Evolutionary conservation across 768 basidiomycete species (phyloP).

Genomic region (Lactarius hatsudake): DNA sequence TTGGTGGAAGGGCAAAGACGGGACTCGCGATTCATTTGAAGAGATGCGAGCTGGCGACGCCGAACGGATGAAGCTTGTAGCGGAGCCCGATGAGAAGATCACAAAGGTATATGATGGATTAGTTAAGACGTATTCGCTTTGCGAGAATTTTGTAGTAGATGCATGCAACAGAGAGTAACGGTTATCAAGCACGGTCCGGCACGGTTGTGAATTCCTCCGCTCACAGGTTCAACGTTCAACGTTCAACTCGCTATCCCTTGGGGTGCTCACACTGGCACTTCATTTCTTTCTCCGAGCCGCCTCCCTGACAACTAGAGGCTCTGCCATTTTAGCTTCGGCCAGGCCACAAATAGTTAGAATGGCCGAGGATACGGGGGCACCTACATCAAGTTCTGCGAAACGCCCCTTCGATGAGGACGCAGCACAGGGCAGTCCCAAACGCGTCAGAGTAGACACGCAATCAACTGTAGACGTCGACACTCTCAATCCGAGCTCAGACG

Average conservation of each 20-base stretch:
- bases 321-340: background rate
- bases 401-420: constrained; percentile 5
- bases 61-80: constrained; percentile 58
- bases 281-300: background rate
- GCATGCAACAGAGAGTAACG: background rate
- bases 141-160: constrained; percentile 40
- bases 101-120: constrained; percentile 52
- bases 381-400: constrained; percentile 9
- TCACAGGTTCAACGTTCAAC: background rate
- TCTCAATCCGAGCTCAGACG: background rate
- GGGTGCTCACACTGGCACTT: background rate
- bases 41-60: constrained; percentile 55
- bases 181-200: background rate
- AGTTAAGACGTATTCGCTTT: constrained; percentile 50
- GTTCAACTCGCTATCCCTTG: background rate
- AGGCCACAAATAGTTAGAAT: background rate
- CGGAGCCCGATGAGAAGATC: constrained; percentile 49
- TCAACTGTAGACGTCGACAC: background rate
- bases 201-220: background rate
- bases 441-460: constrained; percentile 24
- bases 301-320: background rate
- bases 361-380: background rate
- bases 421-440: constrained; percentile 13
- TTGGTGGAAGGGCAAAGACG: constrained; percentile 54
- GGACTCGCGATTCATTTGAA: constrained; percentile 51